These are phyloP conservation scores for Dianthus caryophyllus DNA, from an alignment of 148 eudicot genomes.

Conservation along the genomic window DNA sequence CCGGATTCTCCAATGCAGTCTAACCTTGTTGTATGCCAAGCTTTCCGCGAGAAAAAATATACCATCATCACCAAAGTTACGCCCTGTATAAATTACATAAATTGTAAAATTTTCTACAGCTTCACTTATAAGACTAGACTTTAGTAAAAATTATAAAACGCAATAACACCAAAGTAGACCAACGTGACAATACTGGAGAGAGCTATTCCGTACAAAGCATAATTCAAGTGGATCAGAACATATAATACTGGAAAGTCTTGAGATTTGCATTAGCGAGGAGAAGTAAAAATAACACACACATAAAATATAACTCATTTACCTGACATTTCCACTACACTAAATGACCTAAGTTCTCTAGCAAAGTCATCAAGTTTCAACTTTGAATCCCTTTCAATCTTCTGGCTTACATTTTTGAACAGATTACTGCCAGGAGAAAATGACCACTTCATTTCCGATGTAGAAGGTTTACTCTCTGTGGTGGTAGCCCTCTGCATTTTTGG, in stretches of 20 bases:
- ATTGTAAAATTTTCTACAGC: not conserved
- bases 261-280: not conserved
- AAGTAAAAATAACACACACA: not conserved
- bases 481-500: slow-evolving; percentile 51
- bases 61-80: slow-evolving; percentile 88
- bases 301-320: slow-evolving; percentile 35
- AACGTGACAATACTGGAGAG: not conserved
- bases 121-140: not conserved
- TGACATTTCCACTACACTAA: slow-evolving; percentile 71
- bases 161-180: not conserved
- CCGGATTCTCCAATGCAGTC: not conserved
- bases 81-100: slow-evolving; percentile 40
- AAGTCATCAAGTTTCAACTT: slow-evolving; percentile 68
- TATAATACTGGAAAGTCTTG: not conserved
- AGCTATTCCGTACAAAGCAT: not conserved
- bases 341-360: slow-evolving; percentile 77
- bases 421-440: slow-evolving; percentile 80
- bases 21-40: slow-evolving; percentile 89
- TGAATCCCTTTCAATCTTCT: slow-evolving; percentile 71
- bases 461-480: slow-evolving; percentile 43
- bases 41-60: slow-evolving; percentile 84
- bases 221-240: not conserved
- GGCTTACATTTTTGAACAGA: slow-evolving; percentile 42
- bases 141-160: not conserved
- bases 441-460: slow-evolving; percentile 59